Evolutionary conservation across 2,329 filamentous ascomycete genomes (phyloP), one percentile per base, ranked within the genome.

Genomic region (Phaeophleospora eucalypticola): DNA sequence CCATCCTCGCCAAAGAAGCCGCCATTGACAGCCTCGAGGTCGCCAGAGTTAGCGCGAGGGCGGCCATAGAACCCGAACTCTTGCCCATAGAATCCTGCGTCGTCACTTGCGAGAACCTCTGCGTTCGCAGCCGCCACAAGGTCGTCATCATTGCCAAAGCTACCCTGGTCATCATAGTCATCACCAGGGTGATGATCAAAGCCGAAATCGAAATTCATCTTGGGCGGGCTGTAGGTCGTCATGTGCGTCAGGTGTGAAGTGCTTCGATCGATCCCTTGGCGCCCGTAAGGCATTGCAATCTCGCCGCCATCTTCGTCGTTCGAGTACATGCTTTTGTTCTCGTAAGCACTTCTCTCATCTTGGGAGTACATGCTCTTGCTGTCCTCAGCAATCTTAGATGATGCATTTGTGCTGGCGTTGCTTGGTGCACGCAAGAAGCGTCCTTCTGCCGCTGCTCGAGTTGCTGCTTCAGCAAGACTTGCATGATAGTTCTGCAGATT

Each of bases 81-180:
- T 57, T 89, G 85, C 0, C 93, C 93, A 62, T 98, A 98, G 72
- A 93, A 94, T 0, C 89, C 91, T 54, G 96, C 91, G 4, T 84
- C 84, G 61, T 98, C 93, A 57, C 89, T 90, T 37, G 93, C 91
- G 6, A 98, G 75, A 1, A 87, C 93, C 64, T 93, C 90, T 0
- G 91, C 90, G 58, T 98, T 98, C 4, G 93, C 93, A 48, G 89
- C 93, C 0, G 90, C 91, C 50, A 98, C 94, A 58, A 97, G 93
- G 24, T 83, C 82, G 58, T 96, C 90, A 56, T 97, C 89, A 49
- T 72, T 68, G 2, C 62, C 66, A 36, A 62, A 66, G 29, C 70
- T 68, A 38, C 68, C 69, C 18, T 72, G 67, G 46, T 88, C 87
- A 33, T 64, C 66, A 54, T 84, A 80, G 49, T 83, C 80, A 56